Conservation (phyloP, 129 eudicot genomes). For the Pittosporum tobira region DNA sequence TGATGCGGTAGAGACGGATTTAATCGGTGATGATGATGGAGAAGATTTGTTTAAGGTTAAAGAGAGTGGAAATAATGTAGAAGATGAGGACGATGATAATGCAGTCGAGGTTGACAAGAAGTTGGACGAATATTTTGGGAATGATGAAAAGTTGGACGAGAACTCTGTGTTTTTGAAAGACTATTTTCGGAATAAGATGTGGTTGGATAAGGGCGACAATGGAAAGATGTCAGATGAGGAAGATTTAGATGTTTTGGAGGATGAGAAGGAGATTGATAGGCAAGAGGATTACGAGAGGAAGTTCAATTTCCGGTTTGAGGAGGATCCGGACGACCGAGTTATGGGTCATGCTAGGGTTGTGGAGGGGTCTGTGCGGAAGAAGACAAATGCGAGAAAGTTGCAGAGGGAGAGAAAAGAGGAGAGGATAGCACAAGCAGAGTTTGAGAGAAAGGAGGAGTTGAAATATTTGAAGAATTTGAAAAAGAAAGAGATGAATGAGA, state of each 20-base stretch:
- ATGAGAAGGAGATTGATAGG: conserved; percentile 66
- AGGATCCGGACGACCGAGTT: conserved; percentile 68
- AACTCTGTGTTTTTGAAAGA: conserved; percentile 60
- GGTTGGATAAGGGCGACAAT: conserved; percentile 39
- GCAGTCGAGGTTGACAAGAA: conserved; percentile 41
- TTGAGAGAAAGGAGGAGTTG: conserved; percentile 69
- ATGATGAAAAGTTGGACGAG: conserved; percentile 66
- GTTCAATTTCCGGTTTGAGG: conserved; percentile 73
- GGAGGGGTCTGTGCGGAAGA: conserved; percentile 84
- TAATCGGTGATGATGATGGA: conserved; percentile 26
- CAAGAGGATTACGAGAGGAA: conserved; percentile 83
- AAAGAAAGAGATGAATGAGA: conserved; percentile 78
- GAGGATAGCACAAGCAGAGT: conserved; percentile 55
- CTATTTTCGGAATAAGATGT: conserved; percentile 69
- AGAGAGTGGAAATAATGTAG: conserved; percentile 7
- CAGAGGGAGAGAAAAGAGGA: conserved; percentile 88
- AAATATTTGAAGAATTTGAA: conserved; percentile 81
- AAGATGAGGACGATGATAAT: conserved; percentile 39
- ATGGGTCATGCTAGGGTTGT: conserved; percentile 60
- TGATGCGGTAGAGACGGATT: conserved; percentile 33
- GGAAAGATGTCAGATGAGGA: conserved; percentile 17
- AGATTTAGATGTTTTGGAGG: conserved; percentile 46
- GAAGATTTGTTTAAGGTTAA: conserved; percentile 57
- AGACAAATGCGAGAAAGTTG: conserved; percentile 49
- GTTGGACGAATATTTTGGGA: conserved; percentile 68